Evolutionary conservation across 2,329 filamentous ascomycete genomes (phyloP).

Genomic region (Ophiostoma triangulosporum): DNA sequence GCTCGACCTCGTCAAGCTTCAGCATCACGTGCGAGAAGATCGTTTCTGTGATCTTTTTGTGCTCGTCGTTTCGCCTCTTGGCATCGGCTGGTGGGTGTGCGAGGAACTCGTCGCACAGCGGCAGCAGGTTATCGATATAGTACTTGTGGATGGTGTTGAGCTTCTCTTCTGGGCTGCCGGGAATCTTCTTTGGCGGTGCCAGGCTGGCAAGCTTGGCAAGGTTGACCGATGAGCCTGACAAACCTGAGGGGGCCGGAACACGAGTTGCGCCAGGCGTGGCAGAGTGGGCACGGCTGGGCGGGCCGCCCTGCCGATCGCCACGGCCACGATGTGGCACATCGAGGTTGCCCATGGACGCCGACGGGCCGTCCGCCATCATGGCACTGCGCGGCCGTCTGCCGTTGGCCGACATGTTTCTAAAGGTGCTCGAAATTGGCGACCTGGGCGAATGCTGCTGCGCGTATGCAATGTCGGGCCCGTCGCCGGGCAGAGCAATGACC

Average conservation of each 20-base stretch:
- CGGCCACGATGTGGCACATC: conserved; percentile 20
- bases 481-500: conserved; percentile 42
- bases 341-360: conserved; percentile 19
- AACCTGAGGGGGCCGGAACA: conserved; percentile 12
- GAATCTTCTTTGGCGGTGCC: conserved; percentile 22
- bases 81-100: conserved; percentile 48
- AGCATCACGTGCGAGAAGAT: conserved; percentile 63
- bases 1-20: conserved; percentile 65
- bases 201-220: conserved; percentile 12
- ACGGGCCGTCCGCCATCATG: conserved; percentile 15
- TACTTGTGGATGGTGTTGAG: conserved; percentile 52
- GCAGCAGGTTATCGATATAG: conserved; percentile 51
- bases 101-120: conserved; percentile 49
- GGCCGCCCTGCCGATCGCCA: conserved; percentile 21
- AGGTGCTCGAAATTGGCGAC: no score
- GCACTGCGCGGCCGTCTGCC: conserved; percentile 1
- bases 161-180: conserved; percentile 40
- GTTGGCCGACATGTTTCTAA: conserved; percentile 22
- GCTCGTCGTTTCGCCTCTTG: conserved; percentile 59
- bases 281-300: conserved; percentile 26
- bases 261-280: conserved; percentile 14
- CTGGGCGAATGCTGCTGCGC: neutral
- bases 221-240: conserved; percentile 16
- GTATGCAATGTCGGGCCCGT: conserved; percentile 16
- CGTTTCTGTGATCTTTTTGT: conserved; percentile 62